Evolutionary conservation across 1,139 yeast species (phyloP).

Genomic region (Yamadazyma membranifaciens): DNA sequence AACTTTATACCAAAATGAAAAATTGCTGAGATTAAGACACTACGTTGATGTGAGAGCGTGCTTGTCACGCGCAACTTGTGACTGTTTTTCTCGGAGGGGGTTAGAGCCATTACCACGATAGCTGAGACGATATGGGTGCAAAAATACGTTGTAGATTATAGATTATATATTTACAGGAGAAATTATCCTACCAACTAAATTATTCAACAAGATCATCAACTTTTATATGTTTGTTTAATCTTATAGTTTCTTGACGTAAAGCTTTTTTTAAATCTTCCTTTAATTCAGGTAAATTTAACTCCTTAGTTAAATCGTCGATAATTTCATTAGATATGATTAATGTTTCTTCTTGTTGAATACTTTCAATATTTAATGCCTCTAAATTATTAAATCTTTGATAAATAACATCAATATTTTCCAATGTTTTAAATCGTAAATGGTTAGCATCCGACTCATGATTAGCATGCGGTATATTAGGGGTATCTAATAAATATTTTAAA

Average conservation of each 20-base stretch:
- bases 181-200: not conserved
- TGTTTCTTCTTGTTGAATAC: slow-evolving; percentile 25
- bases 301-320: slow-evolving; percentile 28
- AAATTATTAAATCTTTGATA: slow-evolving; percentile 5
- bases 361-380: slow-evolving; percentile 12
- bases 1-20: slow-evolving; percentile 3
- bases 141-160: too few species aligned
- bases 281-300: slow-evolving; percentile 34
- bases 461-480: slow-evolving; percentile 1
- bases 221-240: slow-evolving; percentile 22
- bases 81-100: slow-evolving; percentile 6
- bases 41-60: not conserved
- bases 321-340: slow-evolving; percentile 30
- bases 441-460: slow-evolving; percentile 11
- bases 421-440: slow-evolving; percentile 19
- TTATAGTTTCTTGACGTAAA: slow-evolving; percentile 42
- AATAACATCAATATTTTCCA: slow-evolving; percentile 12
- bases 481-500: slow-evolving; percentile 47
- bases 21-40: too few species aligned
- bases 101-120: not conserved
- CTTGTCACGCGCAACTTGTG: slow-evolving; percentile 6
- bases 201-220: slow-evolving; percentile 18
- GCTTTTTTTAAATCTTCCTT: slow-evolving; percentile 45
- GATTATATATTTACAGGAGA: too few species aligned
- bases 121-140: not conserved